Conservation (phyloP, 208 protist genomes). For the Acanthamoeba lugdunensis region DNA sequence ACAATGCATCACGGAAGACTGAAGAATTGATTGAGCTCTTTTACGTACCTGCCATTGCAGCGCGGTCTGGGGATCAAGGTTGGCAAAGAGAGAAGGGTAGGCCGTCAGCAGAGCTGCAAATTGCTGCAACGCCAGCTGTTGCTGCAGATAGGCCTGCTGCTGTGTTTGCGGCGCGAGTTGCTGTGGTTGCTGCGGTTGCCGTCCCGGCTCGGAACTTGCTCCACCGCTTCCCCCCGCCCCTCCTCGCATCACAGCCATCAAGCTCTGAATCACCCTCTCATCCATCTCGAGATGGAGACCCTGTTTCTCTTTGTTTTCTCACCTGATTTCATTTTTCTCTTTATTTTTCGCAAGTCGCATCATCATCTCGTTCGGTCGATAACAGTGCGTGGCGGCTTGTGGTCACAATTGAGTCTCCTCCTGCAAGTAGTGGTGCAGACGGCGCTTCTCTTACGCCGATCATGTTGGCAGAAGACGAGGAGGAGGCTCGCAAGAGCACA, state of each 20-base stretch:
- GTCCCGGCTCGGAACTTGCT: background rate
- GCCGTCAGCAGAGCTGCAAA: background rate
- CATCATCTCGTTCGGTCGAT: too few relatives aligned
- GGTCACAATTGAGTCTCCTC: background rate
- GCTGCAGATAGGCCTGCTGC: background rate
- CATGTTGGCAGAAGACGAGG: background rate
- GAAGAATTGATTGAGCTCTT: background rate
- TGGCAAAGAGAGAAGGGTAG: background rate
- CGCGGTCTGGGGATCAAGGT: background rate
- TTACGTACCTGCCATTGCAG: slow-evolving; percentile 34
- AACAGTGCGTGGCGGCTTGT: background rate
- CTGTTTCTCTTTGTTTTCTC: background rate
- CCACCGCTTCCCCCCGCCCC: background rate
- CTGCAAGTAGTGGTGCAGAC: background rate
- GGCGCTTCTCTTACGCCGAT: background rate
- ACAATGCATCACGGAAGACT: background rate
- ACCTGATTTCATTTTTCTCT: background rate
- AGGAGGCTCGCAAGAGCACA: background rate
- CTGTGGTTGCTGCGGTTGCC: background rate
- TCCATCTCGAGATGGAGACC: background rate
- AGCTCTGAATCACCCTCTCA: background rate
- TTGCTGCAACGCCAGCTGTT: background rate
- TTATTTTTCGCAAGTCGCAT: background rate
- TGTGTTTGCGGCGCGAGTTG: background rate
- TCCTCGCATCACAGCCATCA: background rate